These are phyloP conservation scores for Tieghemostelium lacteum DNA, from an alignment of 78 protist genomes.

Conservation along the genomic window DNA sequence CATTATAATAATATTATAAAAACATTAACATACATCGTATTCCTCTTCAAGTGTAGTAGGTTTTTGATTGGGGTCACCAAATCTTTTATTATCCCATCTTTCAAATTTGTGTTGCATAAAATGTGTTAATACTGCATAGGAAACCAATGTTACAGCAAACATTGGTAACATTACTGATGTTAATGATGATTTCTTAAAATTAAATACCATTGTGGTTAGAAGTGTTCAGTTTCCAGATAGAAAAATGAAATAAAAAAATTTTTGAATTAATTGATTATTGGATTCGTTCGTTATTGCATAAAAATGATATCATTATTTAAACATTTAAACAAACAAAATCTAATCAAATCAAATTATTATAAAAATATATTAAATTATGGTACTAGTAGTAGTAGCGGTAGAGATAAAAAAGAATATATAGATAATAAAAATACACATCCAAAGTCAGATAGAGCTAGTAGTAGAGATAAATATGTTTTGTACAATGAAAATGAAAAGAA, in stretches of 20 bases:
- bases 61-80: conserved; percentile 66
- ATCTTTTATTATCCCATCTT: conserved; percentile 37
- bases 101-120: conserved; percentile 71
- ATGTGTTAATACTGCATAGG: conserved; percentile 33
- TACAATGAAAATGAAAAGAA: neutral
- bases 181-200: conserved; percentile 10
- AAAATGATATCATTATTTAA: neutral
- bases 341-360: too few relatives aligned
- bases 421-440: neutral
- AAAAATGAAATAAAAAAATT: neutral
- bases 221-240: neutral
- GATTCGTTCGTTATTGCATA: neutral
- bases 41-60: conserved; percentile 46
- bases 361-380: too few relatives aligned
- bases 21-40: conserved; percentile 32
- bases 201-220: neutral
- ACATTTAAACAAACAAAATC: neutral
- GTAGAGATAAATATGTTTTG: too few relatives aligned
- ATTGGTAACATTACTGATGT: conserved; percentile 7
- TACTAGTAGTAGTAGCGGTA: neutral
- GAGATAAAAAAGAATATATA: neutral
- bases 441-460: too few relatives aligned
- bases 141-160: conserved; percentile 39
- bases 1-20: neutral
- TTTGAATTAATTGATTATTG: neutral